phyloP scores from a whole-genome alignment of 2,329 filamentous ascomycete genomes.

The Trichophaea hybrida region DNA sequence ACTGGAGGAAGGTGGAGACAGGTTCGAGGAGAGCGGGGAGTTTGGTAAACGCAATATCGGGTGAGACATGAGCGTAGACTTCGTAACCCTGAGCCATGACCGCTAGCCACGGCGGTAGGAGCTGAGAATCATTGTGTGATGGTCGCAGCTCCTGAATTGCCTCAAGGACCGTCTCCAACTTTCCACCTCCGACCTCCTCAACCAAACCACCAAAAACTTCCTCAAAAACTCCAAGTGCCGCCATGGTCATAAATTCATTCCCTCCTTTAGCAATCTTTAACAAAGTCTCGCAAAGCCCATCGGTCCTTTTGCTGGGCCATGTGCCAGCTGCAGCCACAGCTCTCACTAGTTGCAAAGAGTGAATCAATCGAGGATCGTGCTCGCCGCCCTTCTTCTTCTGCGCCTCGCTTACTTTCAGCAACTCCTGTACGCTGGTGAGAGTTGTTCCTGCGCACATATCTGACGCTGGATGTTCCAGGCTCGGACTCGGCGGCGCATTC shows the following conservation, averaged over 20 bases:
- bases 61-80: conserved; percentile 73
- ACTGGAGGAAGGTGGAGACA: conserved; percentile 68
- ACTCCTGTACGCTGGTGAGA: conserved; percentile 61
- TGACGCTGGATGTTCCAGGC: conserved; percentile 82
- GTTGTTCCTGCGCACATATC: conserved; percentile 93
- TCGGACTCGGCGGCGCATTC: conserved; percentile 77
- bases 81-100: conserved; percentile 90
- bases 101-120: conserved; percentile 91
- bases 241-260: conserved; percentile 93
- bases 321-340: conserved; percentile 80
- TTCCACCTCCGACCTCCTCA: conserved; percentile 73
- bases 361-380: conserved; percentile 74
- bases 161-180: conserved; percentile 75
- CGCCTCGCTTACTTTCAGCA: conserved; percentile 57
- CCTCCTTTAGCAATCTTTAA: conserved; percentile 77
- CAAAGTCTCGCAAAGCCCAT: conserved; percentile 75
- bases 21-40: conserved; percentile 71
- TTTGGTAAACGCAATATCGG: conserved; percentile 83
- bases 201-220: conserved; percentile 88
- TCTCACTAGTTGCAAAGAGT: conserved; percentile 83
- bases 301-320: conserved; percentile 94
- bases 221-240: conserved; percentile 92
- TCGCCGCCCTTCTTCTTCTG: conserved; percentile 44
- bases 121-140: conserved; percentile 80
- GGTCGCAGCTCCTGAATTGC: conserved; percentile 75